These are phyloP conservation scores for Drechslerella dactyloides DNA, from an alignment of 2,329 filamentous ascomycete species.

Conservation along the genomic window DNA sequence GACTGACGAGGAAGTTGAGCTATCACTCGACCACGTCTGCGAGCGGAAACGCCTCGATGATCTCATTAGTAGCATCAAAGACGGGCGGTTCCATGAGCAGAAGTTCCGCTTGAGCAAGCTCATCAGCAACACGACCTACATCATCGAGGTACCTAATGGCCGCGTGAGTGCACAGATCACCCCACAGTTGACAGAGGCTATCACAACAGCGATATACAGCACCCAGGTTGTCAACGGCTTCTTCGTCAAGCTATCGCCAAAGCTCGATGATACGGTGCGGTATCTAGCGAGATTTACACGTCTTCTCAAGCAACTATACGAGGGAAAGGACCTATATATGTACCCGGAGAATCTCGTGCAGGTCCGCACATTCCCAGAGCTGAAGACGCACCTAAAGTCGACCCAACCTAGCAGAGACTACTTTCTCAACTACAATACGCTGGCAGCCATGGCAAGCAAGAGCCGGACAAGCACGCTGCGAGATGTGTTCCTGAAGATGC, in stretches of 20 bases:
- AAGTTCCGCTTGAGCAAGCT: constrained; percentile 79
- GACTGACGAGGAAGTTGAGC: constrained; percentile 65
- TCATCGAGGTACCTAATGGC: constrained; percentile 68
- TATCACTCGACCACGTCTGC: constrained; percentile 79
- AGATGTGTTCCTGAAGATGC: constrained; percentile 81
- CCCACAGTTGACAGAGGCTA: constrained; percentile 61
- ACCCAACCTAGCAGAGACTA: constrained; percentile 63
- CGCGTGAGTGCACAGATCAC: constrained; percentile 14
- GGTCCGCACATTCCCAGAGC: constrained; percentile 69
- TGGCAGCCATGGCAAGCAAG: constrained; percentile 75
- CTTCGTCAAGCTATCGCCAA: constrained; percentile 76
- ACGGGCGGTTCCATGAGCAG: constrained; percentile 81
- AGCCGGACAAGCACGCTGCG: constrained; percentile 75
- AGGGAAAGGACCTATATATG: constrained; percentile 64
- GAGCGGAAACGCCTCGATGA: constrained; percentile 83
- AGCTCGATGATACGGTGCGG: constrained; percentile 77
- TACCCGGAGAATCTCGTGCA: constrained; percentile 72
- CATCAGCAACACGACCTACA: constrained; percentile 76
- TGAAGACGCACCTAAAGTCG: constrained; percentile 66
- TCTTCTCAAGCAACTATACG: constrained; percentile 70
- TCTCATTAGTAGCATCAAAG: constrained; percentile 78
- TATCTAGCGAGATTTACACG: constrained; percentile 76
- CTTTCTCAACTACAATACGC: constrained; percentile 73
- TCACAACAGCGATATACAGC: constrained; percentile 75
- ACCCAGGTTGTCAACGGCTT: constrained; percentile 80